These are phyloP conservation scores for Entomortierella chlamydospora DNA, from an alignment of 192 early-diverging fungal species.

Conservation along the genomic window DNA sequence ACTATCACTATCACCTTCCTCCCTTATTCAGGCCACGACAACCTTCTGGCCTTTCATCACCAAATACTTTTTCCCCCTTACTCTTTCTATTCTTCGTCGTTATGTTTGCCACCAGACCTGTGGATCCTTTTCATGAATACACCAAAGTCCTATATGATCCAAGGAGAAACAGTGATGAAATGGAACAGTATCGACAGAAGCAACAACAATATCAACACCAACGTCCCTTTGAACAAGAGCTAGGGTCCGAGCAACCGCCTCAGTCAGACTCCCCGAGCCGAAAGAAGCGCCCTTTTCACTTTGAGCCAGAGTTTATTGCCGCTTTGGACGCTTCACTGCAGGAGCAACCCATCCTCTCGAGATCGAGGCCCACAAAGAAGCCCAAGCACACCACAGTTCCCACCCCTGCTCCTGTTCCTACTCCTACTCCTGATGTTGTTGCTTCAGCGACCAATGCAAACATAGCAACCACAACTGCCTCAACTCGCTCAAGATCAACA, in stretches of 20 bases:
- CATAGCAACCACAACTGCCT: neutral
- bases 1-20: too few species aligned
- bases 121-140: too few species aligned
- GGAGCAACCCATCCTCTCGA: neutral
- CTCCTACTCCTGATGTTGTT: neutral
- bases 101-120: too few species aligned
- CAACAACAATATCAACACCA: conserved; percentile 6
- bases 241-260: conserved; percentile 1
- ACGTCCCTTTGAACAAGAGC: conserved; percentile 3
- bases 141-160: too few species aligned
- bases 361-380: conserved; percentile 14
- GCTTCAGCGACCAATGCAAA: neutral
- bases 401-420: neutral
- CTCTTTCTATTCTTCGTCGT: too few species aligned
- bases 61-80: too few species aligned
- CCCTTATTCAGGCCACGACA: too few species aligned
- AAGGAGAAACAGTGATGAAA: too few species aligned
- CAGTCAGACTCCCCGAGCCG: conserved; percentile 1
- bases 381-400: neutral
- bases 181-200: neutral
- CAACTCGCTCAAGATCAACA: neutral
- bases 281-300: conserved; percentile 36
- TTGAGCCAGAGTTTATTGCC: conserved; percentile 45
- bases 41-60: too few species aligned
- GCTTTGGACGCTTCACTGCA: conserved; percentile 37